Conservation (phyloP, 1,284 basidiomycete species). For the Pseudozyma flocculosa region DNA sequence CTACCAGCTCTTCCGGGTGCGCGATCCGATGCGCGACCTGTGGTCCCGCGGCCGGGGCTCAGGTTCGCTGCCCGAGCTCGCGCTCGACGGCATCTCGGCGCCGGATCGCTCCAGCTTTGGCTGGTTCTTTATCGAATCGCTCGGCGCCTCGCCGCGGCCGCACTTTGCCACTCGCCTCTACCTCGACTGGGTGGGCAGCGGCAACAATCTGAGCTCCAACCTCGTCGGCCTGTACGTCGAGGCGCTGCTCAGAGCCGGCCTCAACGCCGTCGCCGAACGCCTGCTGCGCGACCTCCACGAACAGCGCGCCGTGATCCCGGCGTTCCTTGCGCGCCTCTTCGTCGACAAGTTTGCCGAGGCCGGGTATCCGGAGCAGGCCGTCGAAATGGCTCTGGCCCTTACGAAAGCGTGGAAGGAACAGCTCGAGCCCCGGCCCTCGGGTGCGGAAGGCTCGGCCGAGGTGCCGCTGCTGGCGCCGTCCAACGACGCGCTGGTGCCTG, state of each 20-base stretch:
- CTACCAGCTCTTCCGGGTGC: conserved; percentile 21
- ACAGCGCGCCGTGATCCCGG: conserved; percentile 8
- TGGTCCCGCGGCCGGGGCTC: conserved; percentile 9
- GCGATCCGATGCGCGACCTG: conserved; percentile 9
- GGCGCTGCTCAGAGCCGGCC: conserved; percentile 11
- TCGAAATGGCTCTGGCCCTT: conserved; percentile 17
- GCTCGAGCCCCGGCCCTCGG: not conserved
- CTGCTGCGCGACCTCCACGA: conserved; percentile 19
- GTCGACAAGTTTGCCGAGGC: conserved; percentile 23
- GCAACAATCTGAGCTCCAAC: conserved; percentile 11
- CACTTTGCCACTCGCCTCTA: conserved; percentile 26
- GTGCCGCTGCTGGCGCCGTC: too few relatives aligned
- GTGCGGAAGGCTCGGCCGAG: too few relatives aligned
- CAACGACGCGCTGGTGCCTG: not conserved
- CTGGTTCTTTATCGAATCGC: conserved; percentile 25
- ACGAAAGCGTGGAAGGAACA: conserved; percentile 1
- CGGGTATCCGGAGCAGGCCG: conserved; percentile 21
- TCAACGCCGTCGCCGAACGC: conserved; percentile 10
- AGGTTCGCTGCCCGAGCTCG: conserved; percentile 2
- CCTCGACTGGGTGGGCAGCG: conserved; percentile 31
- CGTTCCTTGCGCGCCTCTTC: conserved; percentile 18
- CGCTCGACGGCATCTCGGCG: conserved; percentile 10
- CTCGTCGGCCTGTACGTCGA: conserved; percentile 17
- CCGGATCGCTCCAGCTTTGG: conserved; percentile 19
- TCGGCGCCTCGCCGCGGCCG: conserved; percentile 1